Percentiles rank a stretch among this genome's conserved stretches.
phyloP scores from a whole-genome alignment of 768 basidiomycete species.

The Serendipita vermifera region DNA sequence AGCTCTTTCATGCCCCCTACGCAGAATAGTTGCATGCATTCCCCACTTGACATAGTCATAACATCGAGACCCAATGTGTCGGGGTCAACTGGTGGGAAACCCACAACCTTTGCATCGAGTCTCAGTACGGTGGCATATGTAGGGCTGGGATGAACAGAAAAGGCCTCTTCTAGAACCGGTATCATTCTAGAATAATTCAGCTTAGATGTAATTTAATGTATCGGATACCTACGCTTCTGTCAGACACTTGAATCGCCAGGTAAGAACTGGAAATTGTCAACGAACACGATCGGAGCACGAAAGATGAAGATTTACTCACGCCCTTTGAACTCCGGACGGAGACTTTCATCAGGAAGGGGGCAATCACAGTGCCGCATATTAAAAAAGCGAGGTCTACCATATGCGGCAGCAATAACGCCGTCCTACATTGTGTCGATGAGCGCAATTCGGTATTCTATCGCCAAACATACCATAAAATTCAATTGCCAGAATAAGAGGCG shows the following conservation, averaged over 20 bases:
- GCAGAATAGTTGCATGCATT: neutral
- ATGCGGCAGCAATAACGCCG: neutral
- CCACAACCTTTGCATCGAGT: neutral
- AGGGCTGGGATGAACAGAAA: neutral
- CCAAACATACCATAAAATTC: slow-evolving; percentile 8
- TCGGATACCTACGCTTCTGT: neutral
- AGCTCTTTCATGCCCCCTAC: slow-evolving; percentile 1
- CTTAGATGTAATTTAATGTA: neutral
- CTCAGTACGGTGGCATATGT: neutral
- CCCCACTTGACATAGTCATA: neutral
- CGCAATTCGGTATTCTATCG: no score
- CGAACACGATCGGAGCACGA: neutral
- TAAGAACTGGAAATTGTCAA: neutral
- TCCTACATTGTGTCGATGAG: no score
- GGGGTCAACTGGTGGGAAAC: neutral
- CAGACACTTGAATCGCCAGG: neutral
- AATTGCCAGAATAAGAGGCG: slow-evolving; percentile 1
- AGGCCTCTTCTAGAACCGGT: slow-evolving; percentile 3
- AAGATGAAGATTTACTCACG: neutral
- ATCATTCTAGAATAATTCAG: neutral
- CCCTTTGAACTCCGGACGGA: neutral
- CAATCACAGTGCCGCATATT: neutral
- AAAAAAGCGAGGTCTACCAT: neutral
- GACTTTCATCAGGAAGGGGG: neutral
- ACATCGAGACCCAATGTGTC: neutral